Base-by-base conservation (phyloP, 306 rosid genomes). In the Gleditsia sinensis region DNA sequence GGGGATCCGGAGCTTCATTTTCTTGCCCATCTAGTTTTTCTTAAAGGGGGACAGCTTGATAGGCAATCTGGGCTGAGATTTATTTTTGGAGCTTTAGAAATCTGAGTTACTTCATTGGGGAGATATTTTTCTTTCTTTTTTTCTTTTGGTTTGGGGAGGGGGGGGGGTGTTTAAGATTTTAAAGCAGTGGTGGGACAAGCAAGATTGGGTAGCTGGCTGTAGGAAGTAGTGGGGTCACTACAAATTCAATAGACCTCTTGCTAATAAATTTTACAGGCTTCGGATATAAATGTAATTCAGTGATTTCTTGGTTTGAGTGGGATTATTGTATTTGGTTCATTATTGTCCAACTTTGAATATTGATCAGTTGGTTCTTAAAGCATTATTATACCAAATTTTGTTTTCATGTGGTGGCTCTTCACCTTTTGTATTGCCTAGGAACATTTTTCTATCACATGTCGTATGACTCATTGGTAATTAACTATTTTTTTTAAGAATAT, bases 1-100 rank as follows among this genome's bases (percentile, higher is more conserved):
- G n/a, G n/a, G n/a, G n/a, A n/a, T n/a, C 45, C 90, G 90, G 0
- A 90, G 88, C 83, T 85, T 92, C 97, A 87, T 88, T 69, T 88
- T 92, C 79, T 86, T 92, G 37, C 80, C 79, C 86, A 85, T 86
- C 37, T 23, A n/a, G 21, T 11, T 65, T 42, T 14, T 20, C 24
- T 56, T 46, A 20, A 14, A 63, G 9, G 50, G 20, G 2, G 3
- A 6, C 4, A 19, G 60, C 34, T 28, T 6, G 70, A 36, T 42
- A 39, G n/a, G 49, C 21, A 23, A 21, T 17, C 58, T 30, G 73
- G 24, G 20, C 59, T 71, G 36, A 68, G 53, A 68, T n/a, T n/a
- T 37, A 33, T 7, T 11, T 39, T 70, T 59, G 74, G 73, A 75
- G 87, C 78, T 61, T 23, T 50, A 62, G 59, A 40, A 75, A 77